Conservation (phyloP, 306 rosid genomes). For the Quercus gilva region DNA sequence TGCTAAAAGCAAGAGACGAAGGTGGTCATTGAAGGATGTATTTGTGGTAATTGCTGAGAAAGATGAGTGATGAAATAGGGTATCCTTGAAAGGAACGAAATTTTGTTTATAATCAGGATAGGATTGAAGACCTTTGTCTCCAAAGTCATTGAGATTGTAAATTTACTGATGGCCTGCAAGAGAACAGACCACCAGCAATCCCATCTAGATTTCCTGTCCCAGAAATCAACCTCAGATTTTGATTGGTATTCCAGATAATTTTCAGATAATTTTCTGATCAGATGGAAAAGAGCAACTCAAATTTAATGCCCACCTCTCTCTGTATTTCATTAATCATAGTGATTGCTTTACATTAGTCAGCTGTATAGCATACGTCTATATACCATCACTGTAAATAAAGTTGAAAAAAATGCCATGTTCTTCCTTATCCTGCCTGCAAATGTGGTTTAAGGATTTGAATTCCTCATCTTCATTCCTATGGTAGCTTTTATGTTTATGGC, state of each 20-base stretch:
- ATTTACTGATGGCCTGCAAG: background rate
- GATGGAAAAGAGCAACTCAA: background rate
- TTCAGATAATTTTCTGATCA: background rate
- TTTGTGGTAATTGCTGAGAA: conserved; percentile 84
- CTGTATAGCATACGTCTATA: background rate
- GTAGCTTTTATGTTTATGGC: background rate
- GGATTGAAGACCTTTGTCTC: background rate
- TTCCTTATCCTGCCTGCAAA: background rate
- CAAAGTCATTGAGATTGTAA: background rate
- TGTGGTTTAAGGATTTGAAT: background rate
- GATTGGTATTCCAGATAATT: background rate
- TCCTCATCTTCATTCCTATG: background rate
- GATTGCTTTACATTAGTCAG: background rate
- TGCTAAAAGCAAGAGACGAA: conserved; percentile 48
- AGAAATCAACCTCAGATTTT: background rate
- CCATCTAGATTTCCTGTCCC: background rate
- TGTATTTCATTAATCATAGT: background rate
- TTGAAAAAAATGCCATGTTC: background rate
- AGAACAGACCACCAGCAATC: background rate
- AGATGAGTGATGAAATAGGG: conserved; percentile 35
- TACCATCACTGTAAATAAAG: background rate
- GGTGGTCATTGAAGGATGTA: conserved; percentile 76
- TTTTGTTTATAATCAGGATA: background rate
- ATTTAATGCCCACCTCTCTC: background rate
- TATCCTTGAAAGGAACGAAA: background rate